Evolutionary conservation across 2,329 filamentous ascomycete genomes (phyloP), one percentile per base, ranked within the genome.

Genomic region (Ophiosphaerella herpotricha): DNA sequence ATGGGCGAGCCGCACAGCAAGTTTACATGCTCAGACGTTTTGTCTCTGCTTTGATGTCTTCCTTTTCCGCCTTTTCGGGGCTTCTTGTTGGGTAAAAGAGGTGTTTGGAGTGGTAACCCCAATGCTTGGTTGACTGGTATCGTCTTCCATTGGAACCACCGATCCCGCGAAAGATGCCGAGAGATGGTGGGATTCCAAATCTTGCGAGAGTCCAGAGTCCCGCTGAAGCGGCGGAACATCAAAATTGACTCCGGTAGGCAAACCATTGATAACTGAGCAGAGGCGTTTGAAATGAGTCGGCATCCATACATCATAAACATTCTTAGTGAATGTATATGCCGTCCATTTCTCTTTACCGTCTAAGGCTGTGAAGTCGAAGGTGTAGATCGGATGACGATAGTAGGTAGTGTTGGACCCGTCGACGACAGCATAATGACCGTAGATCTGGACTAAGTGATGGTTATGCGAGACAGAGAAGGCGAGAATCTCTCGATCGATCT

Each of bases 351-450:
- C 35, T 14, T 46, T 46, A n/a, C 43, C 42, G 4, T 51, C 35
- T 31, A 41, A 21, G 8, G 3, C 42, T n/a, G 42, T 43, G 14
- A 54, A 51, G 36, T 16, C 14, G 2, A 42, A 43, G 13, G 11
- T 26, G 5, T 7, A 5, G 37, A 39, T 39, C 2, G 39, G 48
- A 34, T 61, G 48, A 18, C 59, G 53, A 46, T 60, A 60, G 36
- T 46, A 60, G 11, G 39, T 49, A 16, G 44, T 51, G 1, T 58
- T 32, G 4, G 36, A 34, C 23, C 58, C 52, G 39, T 61, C 37
- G 26, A 62, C 52, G 2, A 61, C 53, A 39, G 53, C 26, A 39
- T 57, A 64, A 37, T 63, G 43, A 23, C 59, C 53, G 33, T 61
- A 60, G 34, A 63, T 58, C n/a, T 46, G 43, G 21, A 62, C 61